Percentiles rank a stretch among this genome's conserved stretches.
Conservation (phyloP, 352 stramenopile genomes). For the Globisporangium lucens region DNA sequence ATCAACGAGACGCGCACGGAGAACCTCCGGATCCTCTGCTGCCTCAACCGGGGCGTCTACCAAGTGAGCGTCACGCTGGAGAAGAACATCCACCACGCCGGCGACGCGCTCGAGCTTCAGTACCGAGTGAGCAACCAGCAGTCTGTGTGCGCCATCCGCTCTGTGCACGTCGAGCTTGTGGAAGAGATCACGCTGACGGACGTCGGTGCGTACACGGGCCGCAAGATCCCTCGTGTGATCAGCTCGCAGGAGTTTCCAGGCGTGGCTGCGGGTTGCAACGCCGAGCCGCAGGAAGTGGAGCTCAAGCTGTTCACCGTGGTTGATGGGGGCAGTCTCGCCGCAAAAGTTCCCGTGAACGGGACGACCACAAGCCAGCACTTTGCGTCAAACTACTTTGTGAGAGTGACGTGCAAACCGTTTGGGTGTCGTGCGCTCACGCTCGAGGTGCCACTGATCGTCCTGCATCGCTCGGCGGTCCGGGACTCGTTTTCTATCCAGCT, state of each 20-base stretch:
- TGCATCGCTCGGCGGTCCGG: slow-evolving; percentile 11
- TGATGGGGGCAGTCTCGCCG: too few relatives aligned
- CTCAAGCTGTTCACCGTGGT: neutral
- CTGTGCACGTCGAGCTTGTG: slow-evolving; percentile 13
- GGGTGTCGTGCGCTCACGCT: slow-evolving; percentile 2
- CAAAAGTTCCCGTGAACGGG: neutral
- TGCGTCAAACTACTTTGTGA: slow-evolving; percentile 5
- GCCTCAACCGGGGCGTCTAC: slow-evolving; percentile 8
- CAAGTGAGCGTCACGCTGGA: slow-evolving; percentile 1
- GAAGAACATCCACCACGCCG: slow-evolving; percentile 9
- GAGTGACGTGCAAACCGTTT: slow-evolving; percentile 15
- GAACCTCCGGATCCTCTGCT: slow-evolving; percentile 18
- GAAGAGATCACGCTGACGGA: slow-evolving; percentile 14
- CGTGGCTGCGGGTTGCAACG: slow-evolving; percentile 4
- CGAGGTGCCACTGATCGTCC: slow-evolving; percentile 14
- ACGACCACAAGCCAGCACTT: slow-evolving; percentile 16
- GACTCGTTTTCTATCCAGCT: slow-evolving; percentile 10
- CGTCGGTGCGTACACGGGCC: slow-evolving; percentile 9
- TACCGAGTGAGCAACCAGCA: slow-evolving; percentile 13
- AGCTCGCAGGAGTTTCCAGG: slow-evolving; percentile 10
- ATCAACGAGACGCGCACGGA: slow-evolving; percentile 8
- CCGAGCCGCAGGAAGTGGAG: slow-evolving; percentile 5
- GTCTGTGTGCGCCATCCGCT: slow-evolving; percentile 4
- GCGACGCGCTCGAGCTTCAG: slow-evolving; percentile 13
- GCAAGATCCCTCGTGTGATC: slow-evolving; percentile 4